phyloP scores from a whole-genome alignment of 2,329 filamentous ascomycete genomes.

The Trichophyton benhamiae region DNA sequence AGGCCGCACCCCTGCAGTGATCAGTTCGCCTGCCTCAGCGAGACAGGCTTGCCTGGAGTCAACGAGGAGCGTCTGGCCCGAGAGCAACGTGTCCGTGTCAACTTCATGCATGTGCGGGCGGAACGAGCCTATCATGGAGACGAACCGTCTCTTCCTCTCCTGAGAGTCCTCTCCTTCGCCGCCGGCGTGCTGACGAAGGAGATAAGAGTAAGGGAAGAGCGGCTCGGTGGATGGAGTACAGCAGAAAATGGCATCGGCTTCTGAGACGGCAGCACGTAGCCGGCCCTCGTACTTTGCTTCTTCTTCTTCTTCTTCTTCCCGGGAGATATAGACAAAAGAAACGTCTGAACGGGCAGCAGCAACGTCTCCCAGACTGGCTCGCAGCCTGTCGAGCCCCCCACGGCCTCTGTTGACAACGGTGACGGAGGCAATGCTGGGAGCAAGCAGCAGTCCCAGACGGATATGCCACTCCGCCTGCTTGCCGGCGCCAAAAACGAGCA shows the following conservation, averaged over 20 bases:
- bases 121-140: slow-evolving; percentile 43
- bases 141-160: slow-evolving; percentile 27
- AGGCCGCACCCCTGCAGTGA: slow-evolving; percentile 27
- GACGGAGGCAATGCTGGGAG: slow-evolving; percentile 43
- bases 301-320: background rate
- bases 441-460: slow-evolving; percentile 39
- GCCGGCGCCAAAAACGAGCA: slow-evolving; percentile 39
- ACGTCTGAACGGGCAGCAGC: slow-evolving; percentile 25
- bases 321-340: slow-evolving; percentile 7
- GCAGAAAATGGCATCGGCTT: slow-evolving; percentile 38
- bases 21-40: slow-evolving; percentile 37
- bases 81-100: slow-evolving; percentile 34
- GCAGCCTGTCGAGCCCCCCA: slow-evolving; percentile 56
- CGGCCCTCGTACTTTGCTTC: slow-evolving; percentile 14
- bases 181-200: slow-evolving; percentile 16
- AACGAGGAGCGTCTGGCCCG: slow-evolving; percentile 55
- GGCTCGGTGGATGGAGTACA: slow-evolving; percentile 37
- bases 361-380: slow-evolving; percentile 55
- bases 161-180: background rate
- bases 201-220: slow-evolving; percentile 30
- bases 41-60: slow-evolving; percentile 41
- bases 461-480: slow-evolving; percentile 41
- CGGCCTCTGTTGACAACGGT: slow-evolving; percentile 62
- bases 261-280: slow-evolving; percentile 21
- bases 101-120: slow-evolving; percentile 43